These are phyloP conservation scores for Waltiozyma sp. DNA, from an alignment of 1,139 yeast species.

Conservation along the genomic window DNA sequence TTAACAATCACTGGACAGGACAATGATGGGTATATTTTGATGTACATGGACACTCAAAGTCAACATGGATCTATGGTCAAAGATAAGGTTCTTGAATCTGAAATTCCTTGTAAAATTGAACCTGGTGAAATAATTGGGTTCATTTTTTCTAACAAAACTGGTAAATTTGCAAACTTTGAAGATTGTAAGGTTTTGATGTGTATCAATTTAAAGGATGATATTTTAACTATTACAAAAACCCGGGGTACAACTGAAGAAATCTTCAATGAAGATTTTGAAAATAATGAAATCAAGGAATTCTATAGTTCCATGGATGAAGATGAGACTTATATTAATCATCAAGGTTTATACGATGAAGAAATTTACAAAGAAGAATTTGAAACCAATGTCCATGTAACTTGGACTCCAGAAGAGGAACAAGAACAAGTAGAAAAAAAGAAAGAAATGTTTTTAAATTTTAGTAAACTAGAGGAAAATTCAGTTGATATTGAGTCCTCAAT, in stretches of 20 bases:
- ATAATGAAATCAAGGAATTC: not conserved
- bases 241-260: not conserved
- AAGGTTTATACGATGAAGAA: not conserved
- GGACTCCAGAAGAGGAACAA: too few species aligned
- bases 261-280: not conserved
- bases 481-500: too few species aligned
- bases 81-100: not conserved
- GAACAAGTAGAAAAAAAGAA: too few species aligned
- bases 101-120: not conserved
- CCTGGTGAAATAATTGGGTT: not conserved
- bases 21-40: not conserved
- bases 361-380: not conserved
- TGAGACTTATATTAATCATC: not conserved
- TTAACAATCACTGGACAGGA: not conserved
- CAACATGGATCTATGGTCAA: not conserved
- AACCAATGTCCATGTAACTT: too few species aligned
- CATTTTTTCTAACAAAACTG: not conserved
- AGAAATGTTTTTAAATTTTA: too few species aligned
- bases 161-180: not conserved
- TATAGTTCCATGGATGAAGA: not conserved
- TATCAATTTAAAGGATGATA: not conserved
- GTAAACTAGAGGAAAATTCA: too few species aligned
- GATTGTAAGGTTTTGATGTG: not conserved
- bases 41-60: not conserved
- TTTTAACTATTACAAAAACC: not conserved